These are phyloP conservation scores for Verticillium tricorpus DNA, from an alignment of 2,329 filamentous ascomycete genomes.

Conservation along the genomic window DNA sequence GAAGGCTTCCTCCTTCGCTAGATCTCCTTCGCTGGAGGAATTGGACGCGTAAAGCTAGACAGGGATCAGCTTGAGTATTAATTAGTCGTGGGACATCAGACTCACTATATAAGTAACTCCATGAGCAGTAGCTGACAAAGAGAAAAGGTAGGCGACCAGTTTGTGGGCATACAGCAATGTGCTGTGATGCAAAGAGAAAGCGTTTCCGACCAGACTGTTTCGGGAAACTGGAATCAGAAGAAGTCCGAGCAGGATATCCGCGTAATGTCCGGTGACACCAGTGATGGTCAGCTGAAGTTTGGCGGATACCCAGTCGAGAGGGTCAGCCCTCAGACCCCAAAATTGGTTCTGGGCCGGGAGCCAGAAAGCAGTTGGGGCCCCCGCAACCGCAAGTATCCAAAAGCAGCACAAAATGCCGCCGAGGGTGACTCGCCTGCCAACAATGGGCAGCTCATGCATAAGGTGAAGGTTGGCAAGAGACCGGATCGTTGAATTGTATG, in stretches of 20 bases:
- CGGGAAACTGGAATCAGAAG: slow-evolving; percentile 11
- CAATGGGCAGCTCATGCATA: too few species aligned
- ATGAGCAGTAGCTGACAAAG: too few species aligned
- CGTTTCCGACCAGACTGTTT: slow-evolving; percentile 10
- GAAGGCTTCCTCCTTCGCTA: slow-evolving; percentile 5
- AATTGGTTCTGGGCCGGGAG: slow-evolving; percentile 3
- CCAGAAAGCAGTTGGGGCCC: slow-evolving; percentile 4
- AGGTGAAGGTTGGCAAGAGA: too few species aligned
- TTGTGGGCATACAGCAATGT: slow-evolving; percentile 12
- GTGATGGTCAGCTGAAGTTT: slow-evolving; percentile 8
- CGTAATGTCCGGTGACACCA: slow-evolving; percentile 11
- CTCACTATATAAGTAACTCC: too few species aligned
- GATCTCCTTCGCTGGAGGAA: slow-evolving; percentile 1
- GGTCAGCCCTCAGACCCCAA: slow-evolving; percentile 6
- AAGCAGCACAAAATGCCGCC: too few species aligned
- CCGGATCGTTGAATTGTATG: not conserved
- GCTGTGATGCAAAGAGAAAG: slow-evolving; percentile 10
- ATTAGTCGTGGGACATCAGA: too few species aligned
- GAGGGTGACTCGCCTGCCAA: too few species aligned
- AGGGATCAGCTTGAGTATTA: too few species aligned
- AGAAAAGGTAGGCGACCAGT: too few species aligned
- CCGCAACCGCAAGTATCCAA: too few species aligned
- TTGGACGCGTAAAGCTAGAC: too few species aligned
- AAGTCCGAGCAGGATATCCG: slow-evolving; percentile 10
- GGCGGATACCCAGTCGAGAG: slow-evolving; percentile 8